Conservation (phyloP, 345 rosid species). For the Eucalyptus erythrocorys region DNA sequence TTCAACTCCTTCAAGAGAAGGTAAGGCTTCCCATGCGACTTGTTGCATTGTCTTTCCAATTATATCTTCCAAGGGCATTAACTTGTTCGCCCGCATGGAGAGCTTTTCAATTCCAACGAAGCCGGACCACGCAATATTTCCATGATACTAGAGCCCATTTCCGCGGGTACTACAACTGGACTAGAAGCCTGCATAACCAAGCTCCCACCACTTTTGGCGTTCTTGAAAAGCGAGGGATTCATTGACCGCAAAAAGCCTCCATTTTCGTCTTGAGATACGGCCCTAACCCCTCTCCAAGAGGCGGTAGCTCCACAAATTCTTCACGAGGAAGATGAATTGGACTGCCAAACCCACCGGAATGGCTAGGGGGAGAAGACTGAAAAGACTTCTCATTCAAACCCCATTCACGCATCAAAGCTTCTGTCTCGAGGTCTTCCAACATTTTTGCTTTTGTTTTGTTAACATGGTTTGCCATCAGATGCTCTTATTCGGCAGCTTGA, state of each 20-base stretch:
- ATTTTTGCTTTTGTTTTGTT: slow-evolving; percentile 44
- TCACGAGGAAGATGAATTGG: slow-evolving; percentile 47
- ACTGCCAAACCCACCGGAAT: slow-evolving; percentile 35
- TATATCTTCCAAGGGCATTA: slow-evolving; percentile 92
- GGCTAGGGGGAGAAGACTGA: slow-evolving; percentile 53
- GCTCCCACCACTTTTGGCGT: slow-evolving; percentile 58
- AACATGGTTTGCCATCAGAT: slow-evolving; percentile 27
- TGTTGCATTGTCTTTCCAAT: slow-evolving; percentile 89
- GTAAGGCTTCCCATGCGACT: slow-evolving; percentile 67
- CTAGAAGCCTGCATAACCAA: slow-evolving; percentile 91
- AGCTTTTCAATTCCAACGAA: slow-evolving; percentile 92
- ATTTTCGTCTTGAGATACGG: slow-evolving; percentile 66
- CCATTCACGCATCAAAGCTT: slow-evolving; percentile 86
- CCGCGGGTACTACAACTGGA: slow-evolving; percentile 94
- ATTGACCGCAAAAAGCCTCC: slow-evolving; percentile 86
- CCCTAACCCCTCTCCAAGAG: slow-evolving; percentile 84
- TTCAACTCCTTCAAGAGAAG: slow-evolving; percentile 30
- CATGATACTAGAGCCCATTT: slow-evolving; percentile 81
- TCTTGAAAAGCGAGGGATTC: slow-evolving; percentile 57
- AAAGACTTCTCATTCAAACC: slow-evolving; percentile 75
- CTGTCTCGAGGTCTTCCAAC: slow-evolving; percentile 79
- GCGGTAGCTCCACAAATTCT: slow-evolving; percentile 46
- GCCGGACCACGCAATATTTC: slow-evolving; percentile 64
- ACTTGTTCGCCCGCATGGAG: slow-evolving; percentile 77
- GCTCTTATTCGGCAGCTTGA: slow-evolving; percentile 54